Conservation (phyloP, 1,139 yeast species). For the Geotrichum restrictum region DNA sequence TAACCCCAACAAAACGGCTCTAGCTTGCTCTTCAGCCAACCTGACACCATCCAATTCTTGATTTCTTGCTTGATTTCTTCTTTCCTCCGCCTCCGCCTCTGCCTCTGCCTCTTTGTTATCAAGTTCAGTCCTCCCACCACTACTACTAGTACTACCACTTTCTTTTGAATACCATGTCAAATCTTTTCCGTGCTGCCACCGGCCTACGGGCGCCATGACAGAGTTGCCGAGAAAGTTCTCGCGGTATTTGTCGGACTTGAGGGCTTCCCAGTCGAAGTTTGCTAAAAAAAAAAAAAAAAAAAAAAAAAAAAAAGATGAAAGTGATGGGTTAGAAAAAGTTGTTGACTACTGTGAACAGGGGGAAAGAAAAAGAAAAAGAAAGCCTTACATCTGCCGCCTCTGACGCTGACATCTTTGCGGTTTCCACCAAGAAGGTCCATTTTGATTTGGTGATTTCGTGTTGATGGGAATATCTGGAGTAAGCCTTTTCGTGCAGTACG, state of each 20-base stretch:
- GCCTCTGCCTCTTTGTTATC: not conserved
- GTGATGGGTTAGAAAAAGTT: not conserved
- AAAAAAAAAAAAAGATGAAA: too few relatives aligned
- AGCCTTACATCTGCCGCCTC: conserved; percentile 32
- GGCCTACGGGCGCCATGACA: conserved; percentile 32
- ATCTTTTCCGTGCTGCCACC: conserved; percentile 31
- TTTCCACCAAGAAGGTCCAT: conserved; percentile 28
- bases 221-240: conserved; percentile 33
- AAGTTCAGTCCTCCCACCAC: not conserved
- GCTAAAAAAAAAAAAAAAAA: not conserved
- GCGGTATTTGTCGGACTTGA: conserved; percentile 31
- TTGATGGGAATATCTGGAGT: not conserved
- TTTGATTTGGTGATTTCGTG: not conserved
- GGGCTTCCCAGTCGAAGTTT: conserved; percentile 32
- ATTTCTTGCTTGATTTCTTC: conserved; percentile 10
- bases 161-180: conserved; percentile 32
- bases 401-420: conserved; percentile 28
- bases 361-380: not conserved
- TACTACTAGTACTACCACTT: not conserved
- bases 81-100: not conserved
- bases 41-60: conserved; percentile 8
- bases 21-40: conserved; percentile 27
- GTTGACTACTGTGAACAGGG: too few relatives aligned
- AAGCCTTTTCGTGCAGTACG: too few relatives aligned
- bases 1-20: conserved; percentile 29